Evolutionary conservation across 495 filamentous ascomycete genomes (phyloP).

Genomic region (Aspergillus sclerotioniger): DNA sequence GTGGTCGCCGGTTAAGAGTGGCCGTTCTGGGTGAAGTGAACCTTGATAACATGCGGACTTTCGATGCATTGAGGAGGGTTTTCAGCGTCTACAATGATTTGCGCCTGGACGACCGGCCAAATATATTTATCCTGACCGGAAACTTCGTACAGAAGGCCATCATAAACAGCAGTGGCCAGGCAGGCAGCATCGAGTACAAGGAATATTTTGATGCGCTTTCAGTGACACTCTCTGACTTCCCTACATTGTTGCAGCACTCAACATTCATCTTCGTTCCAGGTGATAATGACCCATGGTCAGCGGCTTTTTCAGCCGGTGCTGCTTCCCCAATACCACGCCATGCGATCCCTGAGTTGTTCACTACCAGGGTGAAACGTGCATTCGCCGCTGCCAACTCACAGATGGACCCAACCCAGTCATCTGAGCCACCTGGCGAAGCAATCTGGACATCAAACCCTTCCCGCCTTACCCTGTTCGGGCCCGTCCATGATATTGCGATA

Average conservation of each 20-base stretch:
- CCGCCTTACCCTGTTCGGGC: conserved; percentile 77
- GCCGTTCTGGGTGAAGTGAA: conserved; percentile 78
- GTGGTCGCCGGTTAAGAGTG: conserved; percentile 49
- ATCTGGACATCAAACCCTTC: conserved; percentile 87
- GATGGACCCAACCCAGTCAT: conserved; percentile 38
- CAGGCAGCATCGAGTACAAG: conserved; percentile 86
- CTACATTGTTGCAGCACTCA: conserved; percentile 69
- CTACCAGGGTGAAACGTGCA: conserved; percentile 72
- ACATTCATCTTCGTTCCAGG: conserved; percentile 92
- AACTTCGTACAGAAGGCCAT: conserved; percentile 78
- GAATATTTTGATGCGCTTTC: conserved; percentile 89
- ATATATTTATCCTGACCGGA: conserved; percentile 76
- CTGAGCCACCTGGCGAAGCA: conserved; percentile 61
- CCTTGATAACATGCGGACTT: conserved; percentile 73
- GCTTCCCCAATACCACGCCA: conserved; percentile 70
- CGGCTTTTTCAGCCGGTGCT: conserved; percentile 81
- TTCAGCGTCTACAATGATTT: conserved; percentile 62
- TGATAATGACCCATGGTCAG: conserved; percentile 93
- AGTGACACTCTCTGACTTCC: conserved; percentile 78
- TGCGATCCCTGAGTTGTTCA: conserved; percentile 80
- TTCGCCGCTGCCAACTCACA: conserved; percentile 75
- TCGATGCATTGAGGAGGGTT: conserved; percentile 75
- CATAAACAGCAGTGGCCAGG: conserved; percentile 60
- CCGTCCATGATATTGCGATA: conserved; percentile 78
- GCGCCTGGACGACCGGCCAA: conserved; percentile 55